phyloP scores from a whole-genome alignment of 2,329 filamentous ascomycete species.

The Fusarium incarnatum region DNA sequence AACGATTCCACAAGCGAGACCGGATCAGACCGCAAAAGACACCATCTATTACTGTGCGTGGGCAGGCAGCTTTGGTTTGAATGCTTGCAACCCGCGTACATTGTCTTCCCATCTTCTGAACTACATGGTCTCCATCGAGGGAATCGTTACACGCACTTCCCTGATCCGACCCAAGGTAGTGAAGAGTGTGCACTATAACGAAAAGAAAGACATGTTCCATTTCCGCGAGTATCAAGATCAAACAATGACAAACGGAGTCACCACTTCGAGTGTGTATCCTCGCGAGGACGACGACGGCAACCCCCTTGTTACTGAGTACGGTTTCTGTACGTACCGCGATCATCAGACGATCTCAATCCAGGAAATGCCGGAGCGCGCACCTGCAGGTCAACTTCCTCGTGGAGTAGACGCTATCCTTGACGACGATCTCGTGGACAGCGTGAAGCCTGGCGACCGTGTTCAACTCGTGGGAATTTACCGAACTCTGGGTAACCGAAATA shows the following conservation, averaged over 20 bases:
- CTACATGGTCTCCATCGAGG: slow-evolving; percentile 96
- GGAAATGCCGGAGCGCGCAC: slow-evolving; percentile 97
- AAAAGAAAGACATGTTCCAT: slow-evolving; percentile 85
- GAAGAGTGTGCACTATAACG: slow-evolving; percentile 97
- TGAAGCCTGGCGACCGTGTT: slow-evolving; percentile 95
- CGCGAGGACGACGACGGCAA: slow-evolving; percentile 95
- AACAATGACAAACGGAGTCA: slow-evolving; percentile 93
- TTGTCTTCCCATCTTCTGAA: slow-evolving; percentile 91
- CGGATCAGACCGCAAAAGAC: slow-evolving; percentile 81
- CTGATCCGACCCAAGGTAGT: slow-evolving; percentile 97
- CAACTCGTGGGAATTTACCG: slow-evolving; percentile 97
- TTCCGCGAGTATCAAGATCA: slow-evolving; percentile 94
- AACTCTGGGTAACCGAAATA: slow-evolving; percentile 93
- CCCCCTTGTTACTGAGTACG: slow-evolving; percentile 93
- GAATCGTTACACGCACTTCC: slow-evolving; percentile 96
- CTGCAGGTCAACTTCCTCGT: slow-evolving; percentile 92
- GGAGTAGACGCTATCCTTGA: slow-evolving; percentile 97
- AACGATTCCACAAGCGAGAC: slow-evolving; percentile 79
- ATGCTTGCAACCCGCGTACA: slow-evolving; percentile 93
- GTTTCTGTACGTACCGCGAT: slow-evolving; percentile 93
- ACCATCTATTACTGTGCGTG: slow-evolving; percentile 96
- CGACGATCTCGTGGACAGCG: slow-evolving; percentile 93
- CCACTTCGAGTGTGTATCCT: slow-evolving; percentile 92
- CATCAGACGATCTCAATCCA: slow-evolving; percentile 98
- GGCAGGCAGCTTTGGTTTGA: slow-evolving; percentile 94